Conservation (phyloP, 345 rosid genomes). For the Hypericum androsaemum region DNA sequence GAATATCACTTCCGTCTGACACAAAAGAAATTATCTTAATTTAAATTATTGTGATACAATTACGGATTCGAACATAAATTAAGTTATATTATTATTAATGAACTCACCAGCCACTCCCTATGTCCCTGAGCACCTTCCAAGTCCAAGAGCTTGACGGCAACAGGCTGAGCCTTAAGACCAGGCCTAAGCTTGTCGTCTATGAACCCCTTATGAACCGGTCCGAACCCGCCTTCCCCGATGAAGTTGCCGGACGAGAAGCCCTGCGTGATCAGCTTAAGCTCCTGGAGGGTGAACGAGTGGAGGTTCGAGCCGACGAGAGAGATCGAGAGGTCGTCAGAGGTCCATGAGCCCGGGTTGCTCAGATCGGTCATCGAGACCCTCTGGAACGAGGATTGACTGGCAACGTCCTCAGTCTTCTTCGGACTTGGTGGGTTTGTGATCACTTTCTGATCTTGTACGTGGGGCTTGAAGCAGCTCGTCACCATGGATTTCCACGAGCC, state of each 20-base stretch:
- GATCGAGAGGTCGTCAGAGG: slow-evolving; percentile 48
- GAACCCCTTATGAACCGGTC: slow-evolving; percentile 70
- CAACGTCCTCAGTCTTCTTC: no score
- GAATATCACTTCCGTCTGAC: slow-evolving; percentile 73
- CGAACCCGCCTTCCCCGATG: slow-evolving; percentile 76
- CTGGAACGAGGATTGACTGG: slow-evolving; percentile 15
- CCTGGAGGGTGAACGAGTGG: slow-evolving; percentile 35
- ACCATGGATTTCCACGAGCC: no score
- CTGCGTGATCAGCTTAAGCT: slow-evolving; percentile 41
- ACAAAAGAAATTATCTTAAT: neutral
- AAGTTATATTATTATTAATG: neutral
- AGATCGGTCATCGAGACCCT: slow-evolving; percentile 47
- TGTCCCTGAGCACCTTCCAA: slow-evolving; percentile 72
- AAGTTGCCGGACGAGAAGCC: slow-evolving; percentile 43
- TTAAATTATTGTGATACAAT: neutral
- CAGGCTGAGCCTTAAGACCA: slow-evolving; percentile 52
- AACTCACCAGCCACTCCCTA: slow-evolving; percentile 69
- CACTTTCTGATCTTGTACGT: no score
- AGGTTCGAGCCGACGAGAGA: slow-evolving; percentile 53
- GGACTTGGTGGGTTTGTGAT: no score
- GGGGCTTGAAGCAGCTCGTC: no score
- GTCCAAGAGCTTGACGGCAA: slow-evolving; percentile 67
- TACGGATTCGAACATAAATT: neutral
- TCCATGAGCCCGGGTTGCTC: slow-evolving; percentile 44
- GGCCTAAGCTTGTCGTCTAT: slow-evolving; percentile 44